A percentile compares a stretch with the other conserved stretches of the same genome.
Evolutionary conservation across 1,139 yeast species (phyloP).

Genomic region (Wickerhamiella infanticola): DNA sequence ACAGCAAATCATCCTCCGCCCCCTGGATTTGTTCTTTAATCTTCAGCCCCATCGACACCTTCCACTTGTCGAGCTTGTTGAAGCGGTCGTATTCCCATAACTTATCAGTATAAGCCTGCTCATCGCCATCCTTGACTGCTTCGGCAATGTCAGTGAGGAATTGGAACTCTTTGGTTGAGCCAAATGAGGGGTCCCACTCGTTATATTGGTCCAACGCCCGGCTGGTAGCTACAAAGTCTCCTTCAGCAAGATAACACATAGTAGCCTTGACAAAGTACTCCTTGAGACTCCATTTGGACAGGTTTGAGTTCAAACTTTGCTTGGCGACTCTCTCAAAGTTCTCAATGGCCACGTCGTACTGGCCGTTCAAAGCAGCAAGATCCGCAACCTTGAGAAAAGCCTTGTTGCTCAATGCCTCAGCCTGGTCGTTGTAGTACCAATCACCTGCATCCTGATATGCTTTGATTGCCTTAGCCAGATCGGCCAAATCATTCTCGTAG

Average conservation of each 20-base stretch:
- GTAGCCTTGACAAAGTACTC: constrained; percentile 80
- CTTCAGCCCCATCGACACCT: constrained; percentile 70
- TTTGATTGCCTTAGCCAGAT: constrained; percentile 49
- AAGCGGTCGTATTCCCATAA: constrained; percentile 80
- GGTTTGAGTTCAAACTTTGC: constrained; percentile 55
- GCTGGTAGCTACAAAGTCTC: constrained; percentile 74
- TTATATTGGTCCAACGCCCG: constrained; percentile 50
- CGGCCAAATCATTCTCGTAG: constrained; percentile 59
- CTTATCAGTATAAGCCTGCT: constrained; percentile 57
- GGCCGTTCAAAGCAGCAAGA: constrained; percentile 57
- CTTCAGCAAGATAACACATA: constrained; percentile 66
- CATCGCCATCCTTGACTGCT: constrained; percentile 65
- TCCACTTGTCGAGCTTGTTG: constrained; percentile 79
- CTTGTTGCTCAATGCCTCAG: constrained; percentile 80
- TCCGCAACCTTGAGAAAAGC: constrained; percentile 86
- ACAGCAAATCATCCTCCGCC: constrained; percentile 44
- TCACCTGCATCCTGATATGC: constrained; percentile 92
- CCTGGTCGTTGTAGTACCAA: constrained; percentile 88
- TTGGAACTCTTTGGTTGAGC: constrained; percentile 61
- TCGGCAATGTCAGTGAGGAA: constrained; percentile 47
- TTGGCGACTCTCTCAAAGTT: constrained; percentile 65
- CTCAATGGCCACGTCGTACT: constrained; percentile 59
- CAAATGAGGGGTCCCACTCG: constrained; percentile 66
- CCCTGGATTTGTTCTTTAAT: constrained; percentile 61
- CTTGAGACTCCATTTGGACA: constrained; percentile 82